Base-by-base conservation (phyloP, 2,329 filamentous ascomycete species). In the Monosporascus cannonballus region DNA sequence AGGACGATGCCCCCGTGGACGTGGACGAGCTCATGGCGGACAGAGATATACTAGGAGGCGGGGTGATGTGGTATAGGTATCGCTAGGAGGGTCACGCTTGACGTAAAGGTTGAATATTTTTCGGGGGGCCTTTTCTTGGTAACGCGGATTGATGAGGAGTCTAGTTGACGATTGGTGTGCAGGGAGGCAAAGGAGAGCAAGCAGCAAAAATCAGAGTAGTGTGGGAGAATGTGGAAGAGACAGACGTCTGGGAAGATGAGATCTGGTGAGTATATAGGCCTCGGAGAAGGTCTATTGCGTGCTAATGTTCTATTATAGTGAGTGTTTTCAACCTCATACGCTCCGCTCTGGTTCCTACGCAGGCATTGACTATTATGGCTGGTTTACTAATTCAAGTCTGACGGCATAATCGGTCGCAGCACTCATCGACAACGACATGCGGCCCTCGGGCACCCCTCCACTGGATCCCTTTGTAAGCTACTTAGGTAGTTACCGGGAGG, bases 1-100 rank as follows among this genome's bases (percentile, higher is more conserved):
- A 67, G 56, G 75, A 73, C 36, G 69, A 72, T 38, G 68, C 63
- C 56, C 71, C 66, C 42, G 67, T 67, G 22, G 55, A 54, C 18
- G 53, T 51, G 39, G 53, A 49, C 8, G 59, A 47, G 36, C 54
- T 57, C 61, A 66, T 64, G 54, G 44, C 58, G 53, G 41, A 14
- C 42, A 22, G 15, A 3, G 25, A 18, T 45, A n/a, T 51, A 44
- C 44, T 30, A 27, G 18, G 53, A 48, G 51, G 44, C 56, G 15
- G 20, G 27, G 39, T 51, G 24, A 41, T 44, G 24, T 54, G 50
- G 27, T 39, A 30, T 6, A 49, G 48, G 22, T 49, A 14, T 34
- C 4, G 24, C 17, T n/a, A 7, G 15, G 42, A 30, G n/a, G 5
- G 24, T 8, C 24, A 46, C 42, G 24, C 24, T 46, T 27, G 39